Evolutionary conservation across 2,329 filamentous ascomycete species (phyloP).

Genomic region (Botryotinia calthae): DNA sequence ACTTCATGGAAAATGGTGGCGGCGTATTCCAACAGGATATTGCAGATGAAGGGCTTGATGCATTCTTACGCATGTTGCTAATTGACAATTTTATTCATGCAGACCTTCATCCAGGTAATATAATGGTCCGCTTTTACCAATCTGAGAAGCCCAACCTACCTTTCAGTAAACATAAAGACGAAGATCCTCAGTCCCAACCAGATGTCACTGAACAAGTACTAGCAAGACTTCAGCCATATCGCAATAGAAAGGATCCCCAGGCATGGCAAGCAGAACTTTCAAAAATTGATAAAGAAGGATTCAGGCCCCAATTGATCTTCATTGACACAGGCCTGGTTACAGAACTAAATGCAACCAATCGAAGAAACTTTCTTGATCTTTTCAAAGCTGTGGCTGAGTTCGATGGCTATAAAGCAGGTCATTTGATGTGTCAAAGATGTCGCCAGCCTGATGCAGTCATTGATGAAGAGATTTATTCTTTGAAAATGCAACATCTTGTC

Average conservation of each 20-base stretch:
- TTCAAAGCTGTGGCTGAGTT: constrained; percentile 97
- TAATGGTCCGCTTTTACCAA: constrained; percentile 98
- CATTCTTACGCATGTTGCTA: constrained; percentile 92
- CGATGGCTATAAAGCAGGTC: constrained; percentile 90
- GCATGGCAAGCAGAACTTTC: constrained; percentile 74
- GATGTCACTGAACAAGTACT: constrained; percentile 90
- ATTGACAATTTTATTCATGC: constrained; percentile 98
- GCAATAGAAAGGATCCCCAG: constrained; percentile 56
- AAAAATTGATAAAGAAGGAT: constrained; percentile 81
- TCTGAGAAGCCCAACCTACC: constrained; percentile 68
- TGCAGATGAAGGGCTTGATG: constrained; percentile 89
- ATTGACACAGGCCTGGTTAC: constrained; percentile 97
- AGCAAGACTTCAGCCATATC: constrained; percentile 71
- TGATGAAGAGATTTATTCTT: constrained; percentile 83
- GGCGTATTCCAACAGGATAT: constrained; percentile 93
- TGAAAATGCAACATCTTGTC: constrained; percentile 96
- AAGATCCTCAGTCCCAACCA: constrained; percentile 48
- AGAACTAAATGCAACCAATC: constrained; percentile 82
- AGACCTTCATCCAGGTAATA: constrained; percentile 94
- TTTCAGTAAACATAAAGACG: constrained; percentile 41
- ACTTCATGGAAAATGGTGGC: constrained; percentile 87
- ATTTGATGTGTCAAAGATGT: constrained; percentile 94
- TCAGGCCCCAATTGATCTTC: constrained; percentile 90
- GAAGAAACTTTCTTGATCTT: constrained; percentile 87
- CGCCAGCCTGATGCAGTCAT: constrained; percentile 88